Base-by-base conservation (phyloP, 2,329 filamentous ascomycete genomes). In the Penicillium sp. region DNA sequence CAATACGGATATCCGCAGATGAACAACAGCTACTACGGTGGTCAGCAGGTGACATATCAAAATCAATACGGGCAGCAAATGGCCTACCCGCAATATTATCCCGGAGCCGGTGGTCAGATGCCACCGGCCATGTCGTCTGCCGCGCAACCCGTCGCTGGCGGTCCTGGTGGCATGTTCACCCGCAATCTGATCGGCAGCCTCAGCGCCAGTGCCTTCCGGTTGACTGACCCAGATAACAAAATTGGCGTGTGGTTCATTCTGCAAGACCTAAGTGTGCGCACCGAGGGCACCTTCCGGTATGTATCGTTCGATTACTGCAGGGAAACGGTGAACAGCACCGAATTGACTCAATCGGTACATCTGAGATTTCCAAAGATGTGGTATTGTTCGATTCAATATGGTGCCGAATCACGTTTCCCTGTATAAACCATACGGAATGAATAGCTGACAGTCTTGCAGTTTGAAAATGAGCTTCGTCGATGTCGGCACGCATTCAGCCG, bases 211-310 rank as follows among this genome's bases (percentile, higher is more conserved):
- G 92, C 92, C 1, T 92, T 91, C 65, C 83, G 86, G 28, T 78
- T 97, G 45, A 84, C 82, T 2, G 91, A 97, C 59, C 81, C 84
- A 0, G 77, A 87, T 13, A 86, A 89, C 57, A 88, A 89, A 67
- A 83, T 88, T 42, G 92, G 92, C 2, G 90, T 95, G 56, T 99
- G 92, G 92, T 99, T 99, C 63, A 88, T 99, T 38, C 77, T 97
- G 45, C 92, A 96, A 68, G 93, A 99, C 72, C 77, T 99, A 36
- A 95, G 90, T 62, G 92, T 99, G 28, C 82, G 93, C 38, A 95
- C 90, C 0, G 93, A 97, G 69, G 93, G 93, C 10, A 81, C 78
- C 52, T 99, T 97, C 70, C 81, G 92, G 89, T 95, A 78, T 63
- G 77, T 22, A 35, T 27, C 16, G 9, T 10, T 22, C 5, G 8